Conservation (phyloP, 2,329 filamentous ascomycete genomes). For the Trichophyton verrucosum region DNA sequence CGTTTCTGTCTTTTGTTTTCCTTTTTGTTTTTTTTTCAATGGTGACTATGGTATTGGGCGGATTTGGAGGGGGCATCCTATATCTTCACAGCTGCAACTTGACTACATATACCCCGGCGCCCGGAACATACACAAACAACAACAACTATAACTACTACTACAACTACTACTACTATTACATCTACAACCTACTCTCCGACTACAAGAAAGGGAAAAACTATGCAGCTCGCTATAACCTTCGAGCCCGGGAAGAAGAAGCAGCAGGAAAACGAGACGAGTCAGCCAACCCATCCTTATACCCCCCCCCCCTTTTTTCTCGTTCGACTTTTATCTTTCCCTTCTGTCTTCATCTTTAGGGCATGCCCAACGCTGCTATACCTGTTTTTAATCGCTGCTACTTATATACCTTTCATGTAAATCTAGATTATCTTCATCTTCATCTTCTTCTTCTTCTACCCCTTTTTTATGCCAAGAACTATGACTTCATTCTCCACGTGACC, state of each 20-base stretch:
- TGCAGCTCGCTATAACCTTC: background rate
- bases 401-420: slow-evolving; percentile 1
- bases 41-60: background rate
- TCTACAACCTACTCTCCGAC: background rate
- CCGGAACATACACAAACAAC: slow-evolving; percentile 2
- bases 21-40: background rate
- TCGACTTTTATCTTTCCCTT: background rate
- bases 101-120: slow-evolving; percentile 3
- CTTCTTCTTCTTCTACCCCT: background rate
- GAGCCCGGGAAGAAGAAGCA: background rate
- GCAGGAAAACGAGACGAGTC: background rate
- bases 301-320: background rate
- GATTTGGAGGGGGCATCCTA: slow-evolving; percentile 2
- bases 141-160: background rate
- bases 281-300: background rate
- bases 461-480: background rate
- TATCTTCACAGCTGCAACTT: slow-evolving; percentile 1
- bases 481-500: slow-evolving; percentile 2
- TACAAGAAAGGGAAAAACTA: background rate
- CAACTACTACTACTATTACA: too few species aligned
- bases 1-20: background rate
- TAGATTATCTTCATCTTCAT: background rate
- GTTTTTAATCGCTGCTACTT: background rate
- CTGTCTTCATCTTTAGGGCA: slow-evolving; percentile 2
- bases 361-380: slow-evolving; percentile 1